Base-by-base conservation (phyloP, 768 basidiomycete species). In the Hysterangium stoloniferum region DNA sequence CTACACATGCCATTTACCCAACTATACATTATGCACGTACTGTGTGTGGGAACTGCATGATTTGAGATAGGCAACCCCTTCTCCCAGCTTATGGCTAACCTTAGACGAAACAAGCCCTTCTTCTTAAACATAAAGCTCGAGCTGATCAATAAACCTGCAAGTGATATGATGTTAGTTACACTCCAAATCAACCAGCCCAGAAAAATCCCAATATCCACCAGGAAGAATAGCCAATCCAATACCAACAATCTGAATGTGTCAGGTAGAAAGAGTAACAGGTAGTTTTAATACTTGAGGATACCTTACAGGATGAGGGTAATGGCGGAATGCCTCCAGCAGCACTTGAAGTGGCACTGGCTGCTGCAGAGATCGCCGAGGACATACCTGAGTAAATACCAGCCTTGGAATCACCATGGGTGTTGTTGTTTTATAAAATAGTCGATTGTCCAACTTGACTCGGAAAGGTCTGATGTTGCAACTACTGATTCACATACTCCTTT, bases 81-180 rank as follows among this genome's bases (percentile, higher is more conserved):
- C 86, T 49, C 87, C 87, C 3, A 83, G 78, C 34, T 68, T 65
- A 53, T 85, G 82, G 57, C 87, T 91, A 53, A 86, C 84, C 71
- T 88, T 86, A 63, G 83, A 80, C 65, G 80, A 75, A 91, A 63
- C 17, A 91, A 71, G 7, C 88, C 95, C 62, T 91, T 96, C 78
- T 99, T 99, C 80, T 99, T 99, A 72, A 99, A 85, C 2, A 98
- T 93, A 66, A 97, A 98, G 59, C 83, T 86, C 34, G 78, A 77
- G 4, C 95, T 95, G 54, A 98, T 99, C 54, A 99, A 79, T 25
- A 92, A 35, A 6, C 95, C 96, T 60, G 86, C 20, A 15, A 28
- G 20, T 15, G n/a, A 42, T 15, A 3, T 42, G 20, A 42, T 22
- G 15, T 15, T 9, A 20, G 29, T n/a, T n/a, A n/a, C n/a, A 15